A percentile compares a stretch with the other conserved stretches of the same genome.
Conservation (phyloP, 352 stramenopile species). For the Phytophthora boehmeriae region DNA sequence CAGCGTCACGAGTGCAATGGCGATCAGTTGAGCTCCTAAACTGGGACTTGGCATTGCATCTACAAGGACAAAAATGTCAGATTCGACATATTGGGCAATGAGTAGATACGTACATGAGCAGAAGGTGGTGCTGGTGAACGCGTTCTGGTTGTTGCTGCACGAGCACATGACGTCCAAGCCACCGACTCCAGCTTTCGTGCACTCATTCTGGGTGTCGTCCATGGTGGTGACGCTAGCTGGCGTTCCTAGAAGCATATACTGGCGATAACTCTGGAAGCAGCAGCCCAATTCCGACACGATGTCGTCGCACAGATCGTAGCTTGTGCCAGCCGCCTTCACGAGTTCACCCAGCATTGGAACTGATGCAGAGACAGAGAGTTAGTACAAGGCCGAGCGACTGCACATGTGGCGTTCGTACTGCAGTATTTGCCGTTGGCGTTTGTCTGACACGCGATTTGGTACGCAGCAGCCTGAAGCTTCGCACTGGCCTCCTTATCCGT, state of each 20-base stretch:
- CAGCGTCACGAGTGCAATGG: background rate
- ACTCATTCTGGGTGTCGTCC: slow-evolving; percentile 56
- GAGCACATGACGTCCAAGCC: slow-evolving; percentile 54
- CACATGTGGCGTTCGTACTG: too few species aligned
- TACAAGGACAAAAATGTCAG: background rate
- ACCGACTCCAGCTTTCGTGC: slow-evolving; percentile 42
- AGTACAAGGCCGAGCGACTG: too few species aligned
- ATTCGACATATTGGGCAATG: too few species aligned
- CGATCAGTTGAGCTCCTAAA: background rate
- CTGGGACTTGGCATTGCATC: slow-evolving; percentile 5
- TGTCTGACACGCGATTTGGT: slow-evolving; percentile 77
- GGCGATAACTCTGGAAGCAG: slow-evolving; percentile 85
- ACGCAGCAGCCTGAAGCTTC: slow-evolving; percentile 59
- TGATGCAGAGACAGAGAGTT: slow-evolving; percentile 12
- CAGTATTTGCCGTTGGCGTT: slow-evolving; percentile 66
- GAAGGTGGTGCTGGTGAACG: slow-evolving; percentile 57
- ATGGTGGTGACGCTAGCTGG: slow-evolving; percentile 49
- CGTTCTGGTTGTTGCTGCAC: slow-evolving; percentile 67
- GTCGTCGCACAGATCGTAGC: slow-evolving; percentile 69
- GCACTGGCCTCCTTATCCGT: slow-evolving; percentile 60
- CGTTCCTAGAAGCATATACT: slow-evolving; percentile 75
- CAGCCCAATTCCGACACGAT: slow-evolving; percentile 78
- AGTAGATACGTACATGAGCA: slow-evolving; percentile 43
- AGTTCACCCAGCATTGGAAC: slow-evolving; percentile 64
- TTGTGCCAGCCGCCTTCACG: slow-evolving; percentile 50